Evolutionary conservation across 495 filamentous ascomycete species (phyloP), one percentile per base, ranked within the genome.

Genomic region (Cladorrhinum samala): DNA sequence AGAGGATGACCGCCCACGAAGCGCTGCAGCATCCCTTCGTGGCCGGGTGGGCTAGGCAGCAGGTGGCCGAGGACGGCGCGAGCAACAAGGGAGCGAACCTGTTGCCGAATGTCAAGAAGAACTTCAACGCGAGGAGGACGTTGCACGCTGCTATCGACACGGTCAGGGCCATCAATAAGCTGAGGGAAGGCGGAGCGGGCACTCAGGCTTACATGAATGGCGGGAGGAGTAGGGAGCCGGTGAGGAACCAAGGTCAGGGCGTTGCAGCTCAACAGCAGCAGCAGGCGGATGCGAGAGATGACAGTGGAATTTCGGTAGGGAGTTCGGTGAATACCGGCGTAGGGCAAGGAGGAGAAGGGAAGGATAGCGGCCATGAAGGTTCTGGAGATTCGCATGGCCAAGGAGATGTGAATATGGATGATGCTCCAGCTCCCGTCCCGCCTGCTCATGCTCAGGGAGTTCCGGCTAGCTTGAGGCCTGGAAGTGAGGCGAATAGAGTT

Each of bases 141-240:
- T 77, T 98, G 48, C 93, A 97, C 70, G 91, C 91, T 11, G 93
- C 93, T 23, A 97, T 98, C 67, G 93, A 98, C 68, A 96, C 94
- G 0, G 91, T 98, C 42, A 80, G 94, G n/a, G 93, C 93, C 0
- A 96, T 98, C 66, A 96, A 96, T 66, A 96, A 98, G 73, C 70
- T 98, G 40, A 77, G 92, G 46, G 93, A 95, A 58, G 90, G 87
- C 13, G 86, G 89, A 43, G 48, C 42, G 9, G 52, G 39, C 6
- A 11, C 6, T 33, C 6, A 11, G 13, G 55, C 52, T 0, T 59
- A 67, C 66, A 95, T 95, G 91, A 90, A 95, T 51, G 75, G 73
- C 11, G 53, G 36, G 16, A 63, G 61, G 39, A 72, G 67, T 37
- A 59, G 58, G 13, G 73, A 77, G 52, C 72, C 73, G 1, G 52